Conservation (phyloP, 345 rosid genomes). For the Salix exigua region DNA sequence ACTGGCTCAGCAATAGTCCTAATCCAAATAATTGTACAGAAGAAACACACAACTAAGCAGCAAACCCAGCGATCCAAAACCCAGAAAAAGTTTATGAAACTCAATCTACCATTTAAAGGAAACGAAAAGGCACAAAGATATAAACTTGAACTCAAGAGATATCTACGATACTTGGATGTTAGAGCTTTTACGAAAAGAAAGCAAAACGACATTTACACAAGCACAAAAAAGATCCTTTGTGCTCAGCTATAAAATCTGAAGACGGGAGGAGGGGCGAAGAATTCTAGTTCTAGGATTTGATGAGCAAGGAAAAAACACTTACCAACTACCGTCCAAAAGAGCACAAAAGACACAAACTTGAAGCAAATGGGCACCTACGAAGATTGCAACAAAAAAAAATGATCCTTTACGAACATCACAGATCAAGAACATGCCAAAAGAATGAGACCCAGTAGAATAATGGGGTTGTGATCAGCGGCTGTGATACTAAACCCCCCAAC, state of each 20-base stretch:
- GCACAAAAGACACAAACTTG: slow-evolving; percentile 11
- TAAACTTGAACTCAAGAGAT: not conserved
- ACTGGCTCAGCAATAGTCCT: not conserved
- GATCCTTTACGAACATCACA: not conserved
- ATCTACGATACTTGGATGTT: not conserved
- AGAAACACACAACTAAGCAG: not conserved
- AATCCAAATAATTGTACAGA: not conserved
- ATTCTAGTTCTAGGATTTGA: not conserved
- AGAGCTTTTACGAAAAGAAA: slow-evolving; percentile 12
- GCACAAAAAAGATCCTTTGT: not conserved
- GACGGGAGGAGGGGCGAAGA: too few relatives aligned
- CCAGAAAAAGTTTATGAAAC: not conserved
- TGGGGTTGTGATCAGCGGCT: slow-evolving; percentile 22
- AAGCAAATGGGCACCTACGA: slow-evolving; percentile 27
- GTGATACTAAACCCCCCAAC: slow-evolving; percentile 40
- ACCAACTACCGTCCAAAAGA: not conserved
- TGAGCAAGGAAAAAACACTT: not conserved
- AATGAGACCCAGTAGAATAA: slow-evolving; percentile 9
- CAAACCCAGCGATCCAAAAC: not conserved
- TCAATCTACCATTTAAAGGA: not conserved
- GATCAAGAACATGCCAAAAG: slow-evolving; percentile 30
- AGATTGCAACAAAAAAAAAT: slow-evolving; percentile 11
- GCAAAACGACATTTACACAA: not conserved
- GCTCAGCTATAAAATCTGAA: not conserved
- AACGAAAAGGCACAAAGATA: not conserved